phyloP scores from a whole-genome alignment of 2,329 filamentous ascomycete species.

The Aureobasidium sp. region DNA sequence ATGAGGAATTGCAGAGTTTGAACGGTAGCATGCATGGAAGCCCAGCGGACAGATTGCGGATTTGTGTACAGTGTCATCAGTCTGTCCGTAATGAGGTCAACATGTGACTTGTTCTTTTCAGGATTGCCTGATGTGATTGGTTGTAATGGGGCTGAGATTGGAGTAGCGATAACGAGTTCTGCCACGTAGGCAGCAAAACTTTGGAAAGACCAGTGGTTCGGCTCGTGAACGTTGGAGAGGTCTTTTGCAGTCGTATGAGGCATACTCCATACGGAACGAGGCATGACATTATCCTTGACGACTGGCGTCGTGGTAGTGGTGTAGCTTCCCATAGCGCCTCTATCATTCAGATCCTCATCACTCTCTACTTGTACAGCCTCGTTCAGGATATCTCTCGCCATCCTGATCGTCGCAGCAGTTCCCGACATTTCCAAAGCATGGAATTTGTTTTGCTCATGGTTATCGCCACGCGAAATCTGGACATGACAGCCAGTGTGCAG shows the following conservation, averaged over 20 bases:
- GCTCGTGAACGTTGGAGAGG: not conserved
- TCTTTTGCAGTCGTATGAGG: not conserved
- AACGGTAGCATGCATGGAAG: slow-evolving; percentile 20
- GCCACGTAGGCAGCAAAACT: slow-evolving; percentile 15
- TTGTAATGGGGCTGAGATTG: not conserved
- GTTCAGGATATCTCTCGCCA: slow-evolving; percentile 4
- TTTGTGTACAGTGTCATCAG: slow-evolving; percentile 20
- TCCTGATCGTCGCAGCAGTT: not conserved
- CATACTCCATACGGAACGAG: not conserved
- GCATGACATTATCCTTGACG: not conserved
- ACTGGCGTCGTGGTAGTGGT: not conserved
- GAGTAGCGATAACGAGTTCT: not conserved
- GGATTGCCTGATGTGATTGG: not conserved
- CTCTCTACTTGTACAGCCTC: not conserved
- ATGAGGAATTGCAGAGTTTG: slow-evolving; percentile 21
- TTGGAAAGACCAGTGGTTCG: not conserved
- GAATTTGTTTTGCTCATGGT: not conserved
- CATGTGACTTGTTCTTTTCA: slow-evolving; percentile 5
- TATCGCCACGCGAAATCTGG: not conserved
- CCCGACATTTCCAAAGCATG: not conserved
- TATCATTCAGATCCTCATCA: not conserved
- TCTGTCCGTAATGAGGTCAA: slow-evolving; percentile 17
- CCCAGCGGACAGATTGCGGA: slow-evolving; percentile 5
- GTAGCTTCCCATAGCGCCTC: not conserved
- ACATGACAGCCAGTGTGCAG: slow-evolving; percentile 15